Evolutionary conservation across 805 yeast genomes (phyloP), one percentile per base, ranked within the genome.

Genomic region (Sporopachydermia quercuum): DNA sequence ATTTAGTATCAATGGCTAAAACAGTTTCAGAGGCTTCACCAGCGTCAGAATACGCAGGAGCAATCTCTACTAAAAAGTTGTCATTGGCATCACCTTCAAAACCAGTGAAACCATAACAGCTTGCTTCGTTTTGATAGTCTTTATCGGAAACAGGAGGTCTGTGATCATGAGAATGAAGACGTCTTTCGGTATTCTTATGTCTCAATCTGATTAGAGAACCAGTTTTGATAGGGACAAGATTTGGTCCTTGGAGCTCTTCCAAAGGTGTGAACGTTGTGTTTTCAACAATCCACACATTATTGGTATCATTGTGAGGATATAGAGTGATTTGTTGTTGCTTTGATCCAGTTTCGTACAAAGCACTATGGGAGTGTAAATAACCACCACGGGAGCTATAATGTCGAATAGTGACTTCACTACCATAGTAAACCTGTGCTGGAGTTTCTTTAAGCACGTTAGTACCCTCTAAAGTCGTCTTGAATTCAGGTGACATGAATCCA

Each of bases 71-170:
- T 45, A 76, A 58, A 59, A 81, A 82, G 55, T 81, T 87, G 60
- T 82, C 94, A 57, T 82, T 82, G 41, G 85, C 78, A 60, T 82
- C 91, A 58, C 93, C 94, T 17, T 53, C 74, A 49, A 80, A 82
- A 3, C 82, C 85, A 36, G 76, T 78, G 50, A 54, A 76, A 16
- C 94, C 94, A 55, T 82, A 82, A 59, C 77, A 67, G 3, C 85
- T 70, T 15, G 69, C 84, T 62, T 82, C 94, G 57, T 78, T 79
- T 61, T 79, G 87, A 91, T 91, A 82, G 51, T 82, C 94, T 35
- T 52, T 58, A 53, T 74, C 79, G 42, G 78, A 65, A 15, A 80
- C 84, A 14, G 89, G 83, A 17, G 87, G 76, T 57, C 81, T 77
- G 50, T 78, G 78, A 55, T 82, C 91, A 54, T 82, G 93, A 5